Base-by-base conservation (phyloP, 352 stramenopile genomes). In the Globisporangium abappressorium region DNA sequence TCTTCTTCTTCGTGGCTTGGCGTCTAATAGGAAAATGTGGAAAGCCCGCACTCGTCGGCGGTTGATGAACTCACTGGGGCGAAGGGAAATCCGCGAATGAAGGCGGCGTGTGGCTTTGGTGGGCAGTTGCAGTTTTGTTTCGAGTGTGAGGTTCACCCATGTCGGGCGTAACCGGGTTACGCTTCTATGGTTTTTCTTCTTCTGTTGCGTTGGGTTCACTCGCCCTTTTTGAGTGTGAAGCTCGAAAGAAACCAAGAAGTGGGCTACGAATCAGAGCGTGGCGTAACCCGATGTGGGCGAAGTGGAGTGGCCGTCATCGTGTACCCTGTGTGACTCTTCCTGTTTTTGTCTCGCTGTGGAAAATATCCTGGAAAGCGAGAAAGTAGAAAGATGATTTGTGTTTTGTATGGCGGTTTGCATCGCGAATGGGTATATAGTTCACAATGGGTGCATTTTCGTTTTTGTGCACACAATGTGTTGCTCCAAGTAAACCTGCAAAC, bases 71-170 rank as follows among this genome's bases (percentile, higher is more conserved):
- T 46, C 38, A 53, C 57, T 63, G 22, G 59, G 36, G 14, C 1
- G 58, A 41, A 51, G 11, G 59, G 59, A 65, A 65, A 65, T 65
- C 59, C 4, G 59, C 59, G 59, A 65, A 57, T 65, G 59, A 64
- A 33, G 49, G 49, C 59, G 26, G 28, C 18, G 14, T 49, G 58
- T 54, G 30, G 28, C 7, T 14, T 47, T 20, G 14, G 38, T 47
- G 41, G 6, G 41, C 15, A 47, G 41, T 47, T 51, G 43, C 15
- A 20, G 18, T 51, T 20, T 20, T 22, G 43, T 22, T 51, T 51
- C 11, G 43, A 43, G 11, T 9, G 43, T 12, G 15, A 15, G 43
- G 18, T 51, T 33, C 51, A 57, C 24, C 22, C 51, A 57, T 57
- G 24, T 57, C 11, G 5, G n/a, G 51, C 51, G 51, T 57, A 57